Conservation (phyloP, 208 protist genomes). For the Trypanosoma avium region DNA sequence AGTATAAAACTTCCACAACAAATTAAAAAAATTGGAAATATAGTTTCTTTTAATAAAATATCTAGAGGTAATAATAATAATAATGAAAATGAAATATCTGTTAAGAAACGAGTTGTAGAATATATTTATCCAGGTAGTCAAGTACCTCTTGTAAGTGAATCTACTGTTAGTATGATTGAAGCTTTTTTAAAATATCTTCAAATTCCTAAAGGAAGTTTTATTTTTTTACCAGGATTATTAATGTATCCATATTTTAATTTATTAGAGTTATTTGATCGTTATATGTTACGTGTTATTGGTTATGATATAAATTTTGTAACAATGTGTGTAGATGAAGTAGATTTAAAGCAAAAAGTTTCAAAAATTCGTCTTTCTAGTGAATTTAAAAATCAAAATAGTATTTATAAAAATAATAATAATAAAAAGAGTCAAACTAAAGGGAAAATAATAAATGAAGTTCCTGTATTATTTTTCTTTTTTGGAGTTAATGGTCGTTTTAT, state of each 20-base stretch:
- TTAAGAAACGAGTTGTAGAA: background rate
- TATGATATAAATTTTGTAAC: slow-evolving; percentile 33
- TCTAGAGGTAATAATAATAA: background rate
- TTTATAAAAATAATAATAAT: background rate
- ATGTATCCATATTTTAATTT: slow-evolving; percentile 20
- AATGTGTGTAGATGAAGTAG: slow-evolving; percentile 24
- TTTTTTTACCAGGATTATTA: slow-evolving; percentile 26
- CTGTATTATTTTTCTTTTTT: slow-evolving; percentile 23
- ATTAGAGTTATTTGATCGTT: slow-evolving; percentile 18
- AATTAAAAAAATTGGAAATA: background rate
- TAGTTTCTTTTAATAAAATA: background rate
- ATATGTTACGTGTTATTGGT: slow-evolving; percentile 21
- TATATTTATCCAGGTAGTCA: slow-evolving; percentile 2
- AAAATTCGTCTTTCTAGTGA: background rate
- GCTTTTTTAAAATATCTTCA: slow-evolving; percentile 13
- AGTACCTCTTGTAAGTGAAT: slow-evolving; percentile 20
- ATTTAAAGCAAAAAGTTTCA: slow-evolving; percentile 5
- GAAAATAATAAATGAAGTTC: background rate
- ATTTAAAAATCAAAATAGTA: background rate
- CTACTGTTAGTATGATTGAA: slow-evolving; percentile 19
- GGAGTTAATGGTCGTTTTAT: slow-evolving; percentile 25
- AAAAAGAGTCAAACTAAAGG: background rate
- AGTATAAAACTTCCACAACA: background rate
- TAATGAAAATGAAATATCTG: background rate
- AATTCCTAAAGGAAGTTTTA: background rate